These are phyloP conservation scores for Solanum boliviense DNA, from an alignment of 257 asterid species.

Conservation along the genomic window DNA sequence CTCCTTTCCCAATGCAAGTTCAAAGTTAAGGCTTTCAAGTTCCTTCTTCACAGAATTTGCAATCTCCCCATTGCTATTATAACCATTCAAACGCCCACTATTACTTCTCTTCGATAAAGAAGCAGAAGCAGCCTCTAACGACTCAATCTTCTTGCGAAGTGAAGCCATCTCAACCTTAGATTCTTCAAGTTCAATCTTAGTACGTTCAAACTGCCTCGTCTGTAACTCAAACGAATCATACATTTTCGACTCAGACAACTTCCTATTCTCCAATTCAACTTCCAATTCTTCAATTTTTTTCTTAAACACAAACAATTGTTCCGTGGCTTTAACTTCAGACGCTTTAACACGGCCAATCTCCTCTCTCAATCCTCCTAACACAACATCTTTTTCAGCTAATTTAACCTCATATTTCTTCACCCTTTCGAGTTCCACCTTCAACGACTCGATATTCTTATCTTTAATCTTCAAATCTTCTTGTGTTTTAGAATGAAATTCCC, in stretches of 20 bases:
- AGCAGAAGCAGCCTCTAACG: conserved; percentile 11
- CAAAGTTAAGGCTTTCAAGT: neutral
- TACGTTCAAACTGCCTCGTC: conserved; percentile 5
- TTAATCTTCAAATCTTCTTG: conserved; percentile 31
- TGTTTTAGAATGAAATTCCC: conserved; percentile 16
- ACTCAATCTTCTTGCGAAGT: conserved; percentile 23
- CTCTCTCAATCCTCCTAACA: conserved; percentile 20
- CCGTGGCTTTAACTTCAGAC: neutral
- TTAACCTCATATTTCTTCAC: conserved; percentile 17
- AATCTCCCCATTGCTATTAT: neutral
- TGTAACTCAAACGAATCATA: neutral
- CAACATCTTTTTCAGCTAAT: conserved; percentile 29
- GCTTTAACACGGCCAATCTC: conserved; percentile 13
- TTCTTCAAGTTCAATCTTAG: conserved; percentile 9
- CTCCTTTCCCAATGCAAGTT: neutral
- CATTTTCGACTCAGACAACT: neutral
- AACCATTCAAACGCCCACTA: neutral
- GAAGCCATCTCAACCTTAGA: conserved; percentile 28
- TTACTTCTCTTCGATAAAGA: neutral
- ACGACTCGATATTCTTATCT: conserved; percentile 26
- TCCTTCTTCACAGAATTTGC: conserved; percentile 7
- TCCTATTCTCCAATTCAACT: conserved; percentile 1
- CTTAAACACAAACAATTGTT: neutral
- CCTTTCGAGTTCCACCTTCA: conserved; percentile 31
- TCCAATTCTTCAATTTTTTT: neutral